Conservation (phyloP, 441 rosid genomes). For the Hura crepitans region DNA sequence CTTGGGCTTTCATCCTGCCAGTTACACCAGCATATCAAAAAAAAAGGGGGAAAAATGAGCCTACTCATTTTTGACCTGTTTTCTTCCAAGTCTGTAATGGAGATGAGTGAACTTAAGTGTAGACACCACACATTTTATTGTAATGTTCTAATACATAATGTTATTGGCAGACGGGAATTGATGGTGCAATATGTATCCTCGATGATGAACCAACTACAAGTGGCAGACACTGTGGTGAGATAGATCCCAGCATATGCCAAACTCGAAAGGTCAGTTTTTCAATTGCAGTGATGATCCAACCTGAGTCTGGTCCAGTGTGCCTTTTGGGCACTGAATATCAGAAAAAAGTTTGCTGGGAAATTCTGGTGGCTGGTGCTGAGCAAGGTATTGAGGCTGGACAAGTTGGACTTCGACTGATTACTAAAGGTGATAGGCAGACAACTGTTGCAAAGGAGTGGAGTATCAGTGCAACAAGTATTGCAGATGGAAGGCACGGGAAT, state of each 20-base stretch:
- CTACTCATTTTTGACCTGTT: background rate
- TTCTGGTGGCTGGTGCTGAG: slow-evolving; percentile 99
- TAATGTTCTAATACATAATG: slow-evolving; percentile 20
- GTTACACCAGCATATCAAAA: too few species aligned
- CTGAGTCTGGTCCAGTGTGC: slow-evolving; percentile 99
- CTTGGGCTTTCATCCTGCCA: background rate
- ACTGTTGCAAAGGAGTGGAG: slow-evolving; percentile 96
- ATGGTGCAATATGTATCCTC: slow-evolving; percentile 87
- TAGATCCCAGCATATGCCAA: slow-evolving; percentile 71
- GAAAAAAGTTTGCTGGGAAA: slow-evolving; percentile 96
- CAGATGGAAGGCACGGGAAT: slow-evolving; percentile 87
- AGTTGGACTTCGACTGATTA: slow-evolving; percentile 90
- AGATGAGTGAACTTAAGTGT: background rate
- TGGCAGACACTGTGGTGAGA: slow-evolving; percentile 87
- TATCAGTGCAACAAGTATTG: slow-evolving; percentile 94
- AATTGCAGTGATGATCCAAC: slow-evolving; percentile 87
- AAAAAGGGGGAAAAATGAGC: too few species aligned
- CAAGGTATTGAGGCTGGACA: slow-evolving; percentile 99
- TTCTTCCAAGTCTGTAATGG: slow-evolving; percentile 11
- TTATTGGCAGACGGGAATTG: slow-evolving; percentile 69
- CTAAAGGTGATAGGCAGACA: slow-evolving; percentile 92
- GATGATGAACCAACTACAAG: slow-evolving; percentile 93
- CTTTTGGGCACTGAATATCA: slow-evolving; percentile 95
- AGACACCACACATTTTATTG: background rate
- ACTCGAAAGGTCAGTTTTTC: slow-evolving; percentile 94